Percentiles rank a stretch among this genome's conserved stretches.
These are phyloP conservation scores for Phialophora tarda DNA, from an alignment of 2,329 filamentous ascomycete species.

Conservation along the genomic window DNA sequence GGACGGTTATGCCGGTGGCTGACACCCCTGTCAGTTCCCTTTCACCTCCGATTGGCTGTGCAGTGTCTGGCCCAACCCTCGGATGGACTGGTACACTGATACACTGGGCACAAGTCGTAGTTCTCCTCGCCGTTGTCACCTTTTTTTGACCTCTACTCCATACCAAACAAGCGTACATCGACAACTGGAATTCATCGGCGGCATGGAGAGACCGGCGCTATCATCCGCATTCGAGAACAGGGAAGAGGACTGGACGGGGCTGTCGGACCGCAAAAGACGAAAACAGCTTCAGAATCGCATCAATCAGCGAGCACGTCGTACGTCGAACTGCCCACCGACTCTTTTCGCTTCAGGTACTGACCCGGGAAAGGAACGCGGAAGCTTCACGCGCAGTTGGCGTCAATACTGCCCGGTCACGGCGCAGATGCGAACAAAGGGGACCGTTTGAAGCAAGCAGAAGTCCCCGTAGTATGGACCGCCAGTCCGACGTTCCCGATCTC, in stretches of 20 bases:
- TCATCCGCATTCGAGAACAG: neutral
- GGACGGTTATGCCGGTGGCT: neutral
- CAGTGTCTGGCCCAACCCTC: neutral
- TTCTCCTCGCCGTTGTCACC: neutral
- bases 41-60: neutral
- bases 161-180: neutral
- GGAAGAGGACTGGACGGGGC: slow-evolving; percentile 7
- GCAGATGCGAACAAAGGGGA: neutral
- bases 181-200: neutral
- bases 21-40: slow-evolving; percentile 9
- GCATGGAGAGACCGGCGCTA: neutral
- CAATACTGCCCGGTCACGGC: neutral
- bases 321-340: neutral
- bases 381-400: slow-evolving; percentile 3
- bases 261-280: slow-evolving; percentile 1
- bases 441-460: neutral
- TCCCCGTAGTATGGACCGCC: neutral
- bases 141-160: neutral
- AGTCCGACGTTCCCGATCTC: neutral
- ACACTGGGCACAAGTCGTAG: too few species aligned
- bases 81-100: too few species aligned
- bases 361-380: neutral
- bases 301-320: slow-evolving; percentile 10
- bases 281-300: slow-evolving; percentile 11
- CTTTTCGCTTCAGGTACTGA: neutral